Conservation (phyloP, 2,329 filamentous ascomycete species). For the Talaromyces sp. region DNA sequence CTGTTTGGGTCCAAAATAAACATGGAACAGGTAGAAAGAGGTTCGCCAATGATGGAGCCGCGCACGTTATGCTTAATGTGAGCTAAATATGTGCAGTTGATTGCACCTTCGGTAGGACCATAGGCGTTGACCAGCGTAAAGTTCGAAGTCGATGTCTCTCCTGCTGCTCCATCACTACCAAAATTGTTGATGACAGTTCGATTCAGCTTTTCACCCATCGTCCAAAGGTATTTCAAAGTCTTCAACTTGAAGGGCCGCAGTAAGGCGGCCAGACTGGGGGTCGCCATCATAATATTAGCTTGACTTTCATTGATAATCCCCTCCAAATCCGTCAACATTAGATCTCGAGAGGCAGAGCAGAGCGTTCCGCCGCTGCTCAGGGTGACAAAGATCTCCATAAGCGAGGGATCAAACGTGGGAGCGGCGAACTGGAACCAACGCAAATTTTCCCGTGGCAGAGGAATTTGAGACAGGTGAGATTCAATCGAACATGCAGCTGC, state of each 20-base stretch:
- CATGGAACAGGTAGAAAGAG: slow-evolving; percentile 31
- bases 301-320: slow-evolving; percentile 22
- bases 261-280: slow-evolving; percentile 34
- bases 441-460: slow-evolving; percentile 20
- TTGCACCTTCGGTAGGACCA: slow-evolving; percentile 30
- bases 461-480: slow-evolving; percentile 23
- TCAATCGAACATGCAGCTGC: slow-evolving; percentile 32
- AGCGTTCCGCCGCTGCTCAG: slow-evolving; percentile 37
- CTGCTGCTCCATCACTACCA: slow-evolving; percentile 4
- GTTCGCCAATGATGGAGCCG: slow-evolving; percentile 34
- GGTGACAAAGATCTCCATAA: slow-evolving; percentile 53
- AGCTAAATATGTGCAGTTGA: slow-evolving; percentile 23
- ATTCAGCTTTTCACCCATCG: slow-evolving; percentile 32
- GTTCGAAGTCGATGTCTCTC: neutral
- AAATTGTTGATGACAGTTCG: slow-evolving; percentile 30
- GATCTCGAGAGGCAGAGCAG: slow-evolving; percentile 26
- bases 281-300: slow-evolving; percentile 36
- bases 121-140: slow-evolving; percentile 28
- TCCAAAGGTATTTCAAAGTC: slow-evolving; percentile 27
- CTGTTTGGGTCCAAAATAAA: slow-evolving; percentile 23
- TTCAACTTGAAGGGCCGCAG: slow-evolving; percentile 23
- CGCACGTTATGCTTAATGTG: slow-evolving; percentile 18
- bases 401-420: slow-evolving; percentile 51
- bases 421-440: slow-evolving; percentile 52
- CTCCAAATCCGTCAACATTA: slow-evolving; percentile 27